A percentile compares a stretch with the other conserved stretches of the same genome.
Evolutionary conservation across 192 early-diverging fungal genomes (phyloP).

Genomic region (Mortierella antarctica): DNA sequence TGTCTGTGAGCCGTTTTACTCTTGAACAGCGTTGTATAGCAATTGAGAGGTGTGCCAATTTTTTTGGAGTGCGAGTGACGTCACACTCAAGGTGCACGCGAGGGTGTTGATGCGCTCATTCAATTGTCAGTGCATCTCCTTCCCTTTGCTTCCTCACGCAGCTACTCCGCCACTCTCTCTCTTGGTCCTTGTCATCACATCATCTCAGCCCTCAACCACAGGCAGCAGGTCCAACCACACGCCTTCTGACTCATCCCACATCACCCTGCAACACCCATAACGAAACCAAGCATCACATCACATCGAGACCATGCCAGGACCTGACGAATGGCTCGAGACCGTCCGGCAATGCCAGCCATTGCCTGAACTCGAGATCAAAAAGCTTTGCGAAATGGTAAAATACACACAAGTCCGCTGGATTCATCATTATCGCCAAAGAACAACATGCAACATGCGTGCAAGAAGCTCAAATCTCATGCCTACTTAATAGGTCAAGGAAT

Average conservation of each 20-base stretch:
- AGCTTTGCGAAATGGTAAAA: slow-evolving; percentile 94
- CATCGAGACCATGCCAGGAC: slow-evolving; percentile 69
- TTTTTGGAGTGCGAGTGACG: too few relatives aligned
- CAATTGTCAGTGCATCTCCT: too few relatives aligned
- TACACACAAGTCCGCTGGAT: neutral
- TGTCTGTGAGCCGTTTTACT: too few relatives aligned
- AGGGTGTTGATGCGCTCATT: too few relatives aligned
- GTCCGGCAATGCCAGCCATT: slow-evolving; percentile 94
- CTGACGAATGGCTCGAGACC: slow-evolving; percentile 95
- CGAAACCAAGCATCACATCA: neutral
- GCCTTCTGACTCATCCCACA: neutral
- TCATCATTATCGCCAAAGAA: neutral
- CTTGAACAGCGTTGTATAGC: too few relatives aligned
- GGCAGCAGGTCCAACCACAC: neutral
- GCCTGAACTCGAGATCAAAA: slow-evolving; percentile 95
- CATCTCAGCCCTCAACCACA: too few relatives aligned
- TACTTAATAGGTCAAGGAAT: slow-evolving; percentile 84
- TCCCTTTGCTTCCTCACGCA: too few relatives aligned
- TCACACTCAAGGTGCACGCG: too few relatives aligned
- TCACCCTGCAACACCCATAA: neutral
- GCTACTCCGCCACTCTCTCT: too few relatives aligned
- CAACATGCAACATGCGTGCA: neutral
- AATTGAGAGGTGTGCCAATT: too few relatives aligned
- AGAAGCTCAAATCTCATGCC: neutral
- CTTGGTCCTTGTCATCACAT: too few relatives aligned